Base-by-base conservation (phyloP, 805 yeast species). In the Phaffomyces opuntiae region DNA sequence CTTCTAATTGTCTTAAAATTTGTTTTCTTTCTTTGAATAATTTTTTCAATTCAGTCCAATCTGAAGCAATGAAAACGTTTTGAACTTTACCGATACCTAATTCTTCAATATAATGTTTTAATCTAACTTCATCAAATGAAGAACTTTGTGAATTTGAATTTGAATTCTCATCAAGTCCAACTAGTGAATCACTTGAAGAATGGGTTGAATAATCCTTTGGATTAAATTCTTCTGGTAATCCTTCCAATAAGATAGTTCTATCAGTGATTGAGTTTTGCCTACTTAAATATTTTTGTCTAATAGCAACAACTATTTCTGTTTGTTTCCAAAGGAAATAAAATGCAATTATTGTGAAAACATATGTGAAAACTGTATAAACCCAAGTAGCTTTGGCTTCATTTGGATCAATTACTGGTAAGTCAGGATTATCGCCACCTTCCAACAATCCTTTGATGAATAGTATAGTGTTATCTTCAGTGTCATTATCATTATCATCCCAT, bases 201-300 rank as follows among this genome's bases (percentile, higher is more conserved):
- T 36, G 40, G 17, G 50, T 39, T 2, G 38, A 44, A 40, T 55
- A 58, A 4, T 58, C 62, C n/a, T 47, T 45, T 6, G 60, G 61
- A 37, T 96, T 73, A 41, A 90, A 67, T 38, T 81, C 80, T 0
- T 83, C 81, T 1, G 98, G 98, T 7, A 91, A 83, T 0, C 98
- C 98, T 40, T 90, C 81, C 9, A 91, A 62, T 44, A 90, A 69
- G 39, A 93, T 82, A 1, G 98, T 93, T 59, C 96, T 74, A 69
- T 91, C 98, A 0, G 98, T 88, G 45, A 91, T 74, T 4, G 96
- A 83, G 59, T 84, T 83, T 60, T 90, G 98, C 50, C 76, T 77
- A 0, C 98, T 97, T 50, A 93, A 69, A 57, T 86, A 85, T 44
- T 66, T 67, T 64, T 91, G 99, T 49, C 99, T 75, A 54, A 85